These are phyloP conservation scores for Chionographis japonica DNA, from an alignment of 106 monocot genomes.

Conservation along the genomic window DNA sequence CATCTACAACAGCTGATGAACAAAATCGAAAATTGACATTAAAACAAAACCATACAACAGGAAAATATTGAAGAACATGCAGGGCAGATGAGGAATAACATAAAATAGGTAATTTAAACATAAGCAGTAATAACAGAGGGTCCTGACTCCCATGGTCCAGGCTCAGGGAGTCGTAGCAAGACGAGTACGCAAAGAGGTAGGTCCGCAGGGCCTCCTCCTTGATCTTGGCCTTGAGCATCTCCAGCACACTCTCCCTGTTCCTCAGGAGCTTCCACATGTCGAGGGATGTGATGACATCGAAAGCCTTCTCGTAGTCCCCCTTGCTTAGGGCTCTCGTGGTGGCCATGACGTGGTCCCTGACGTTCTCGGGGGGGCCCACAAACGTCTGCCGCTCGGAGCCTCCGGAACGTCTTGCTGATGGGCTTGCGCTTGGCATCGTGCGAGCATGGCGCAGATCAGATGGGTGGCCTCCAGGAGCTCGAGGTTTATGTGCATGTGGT, in stretches of 20 bases:
- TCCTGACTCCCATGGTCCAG: conserved; percentile 10
- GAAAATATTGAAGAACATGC: too few relatives aligned
- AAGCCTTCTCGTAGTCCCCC: conserved; percentile 65
- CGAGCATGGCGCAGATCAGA: conserved; percentile 78
- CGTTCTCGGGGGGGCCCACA: conserved; percentile 90
- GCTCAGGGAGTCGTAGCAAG: conserved; percentile 71
- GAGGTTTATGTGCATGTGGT: conserved; percentile 98
- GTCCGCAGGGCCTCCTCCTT: conserved; percentile 86
- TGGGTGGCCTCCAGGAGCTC: conserved; percentile 94
- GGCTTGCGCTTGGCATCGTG: conserved; percentile 64
- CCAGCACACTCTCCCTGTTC: conserved; percentile 50
- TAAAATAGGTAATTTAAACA: too few relatives aligned
- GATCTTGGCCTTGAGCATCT: conserved; percentile 67
- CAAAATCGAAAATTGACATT: too few relatives aligned
- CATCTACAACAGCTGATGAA: too few relatives aligned
- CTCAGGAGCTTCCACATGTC: conserved; percentile 80
- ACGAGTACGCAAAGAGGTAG: conserved; percentile 71
- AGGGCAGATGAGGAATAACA: too few relatives aligned
- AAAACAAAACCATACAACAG: too few relatives aligned
- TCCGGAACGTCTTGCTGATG: conserved; percentile 83
- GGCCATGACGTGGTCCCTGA: conserved; percentile 84
- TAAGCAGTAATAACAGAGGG: too few relatives aligned
- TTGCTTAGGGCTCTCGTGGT: conserved; percentile 67
- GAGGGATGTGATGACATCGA: conserved; percentile 49
- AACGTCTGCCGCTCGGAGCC: conserved; percentile 86